Conservation (phyloP, 2,329 filamentous ascomycete genomes). For the Raffaelea arxii region DNA sequence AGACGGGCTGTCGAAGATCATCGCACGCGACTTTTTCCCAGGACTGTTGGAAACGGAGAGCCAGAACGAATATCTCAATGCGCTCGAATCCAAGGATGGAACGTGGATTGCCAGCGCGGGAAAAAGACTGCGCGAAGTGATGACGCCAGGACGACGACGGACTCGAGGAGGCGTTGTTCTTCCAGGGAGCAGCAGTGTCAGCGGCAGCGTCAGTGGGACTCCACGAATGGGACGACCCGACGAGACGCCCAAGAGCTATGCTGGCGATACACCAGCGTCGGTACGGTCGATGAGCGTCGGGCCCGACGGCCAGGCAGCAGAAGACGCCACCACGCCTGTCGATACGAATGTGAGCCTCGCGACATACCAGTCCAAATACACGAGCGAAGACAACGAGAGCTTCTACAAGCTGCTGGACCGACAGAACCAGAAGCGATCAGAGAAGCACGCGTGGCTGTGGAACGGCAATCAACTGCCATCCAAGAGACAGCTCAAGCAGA, state of each 20-base stretch:
- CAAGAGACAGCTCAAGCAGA: constrained; percentile 66
- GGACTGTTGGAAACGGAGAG: constrained; percentile 77
- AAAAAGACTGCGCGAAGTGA: constrained; percentile 61
- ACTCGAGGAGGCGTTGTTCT: too few species aligned
- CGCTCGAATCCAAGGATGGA: constrained; percentile 73
- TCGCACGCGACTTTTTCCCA: constrained; percentile 93
- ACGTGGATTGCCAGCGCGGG: constrained; percentile 81
- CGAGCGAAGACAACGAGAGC: constrained; percentile 94
- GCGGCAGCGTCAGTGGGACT: not conserved
- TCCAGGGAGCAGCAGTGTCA: not conserved
- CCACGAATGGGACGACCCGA: too few species aligned
- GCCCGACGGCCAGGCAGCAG: constrained; percentile 15
- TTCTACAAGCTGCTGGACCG: constrained; percentile 89
- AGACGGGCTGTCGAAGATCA: constrained; percentile 82
- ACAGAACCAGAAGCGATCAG: constrained; percentile 74
- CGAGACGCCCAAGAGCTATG: constrained; percentile 56
- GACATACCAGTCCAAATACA: constrained; percentile 86
- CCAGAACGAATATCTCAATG: constrained; percentile 87
- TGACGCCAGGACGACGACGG: constrained; percentile 59
- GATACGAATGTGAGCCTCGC: constrained; percentile 74
- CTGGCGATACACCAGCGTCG: constrained; percentile 64
- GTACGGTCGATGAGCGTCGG: constrained; percentile 18
- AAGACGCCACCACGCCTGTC: constrained; percentile 42
- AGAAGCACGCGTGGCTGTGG: constrained; percentile 87
- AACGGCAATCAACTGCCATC: constrained; percentile 75